Evolutionary conservation across 164 flowering plant genomes (phyloP), one percentile per base, ranked within the genome.

Genomic region (Piper longum): DNA sequence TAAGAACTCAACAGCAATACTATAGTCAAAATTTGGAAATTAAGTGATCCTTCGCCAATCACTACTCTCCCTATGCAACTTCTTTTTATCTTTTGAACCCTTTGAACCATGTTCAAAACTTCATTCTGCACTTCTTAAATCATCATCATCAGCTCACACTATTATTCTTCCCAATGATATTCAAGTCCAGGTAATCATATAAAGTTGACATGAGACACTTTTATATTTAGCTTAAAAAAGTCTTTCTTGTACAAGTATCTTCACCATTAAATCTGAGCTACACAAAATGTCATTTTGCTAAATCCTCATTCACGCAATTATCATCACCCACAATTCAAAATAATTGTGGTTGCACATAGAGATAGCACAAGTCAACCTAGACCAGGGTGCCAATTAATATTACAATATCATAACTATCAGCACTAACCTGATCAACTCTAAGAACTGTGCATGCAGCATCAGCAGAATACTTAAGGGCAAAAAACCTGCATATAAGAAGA

Each of bases 381-480:
- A 26, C 36, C 36, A 26, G 36, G 1, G 36, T 26, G 36, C 36
- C 36, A 26, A 26, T 26, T 26, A 26, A 26, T 26, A 26, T 26
- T 26, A 26, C 36, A 26, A 26, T 0, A 26, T 26, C 1, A 26
- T 26, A 26, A 0, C 36, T 26, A 26, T 48, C 9, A 48, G 52
- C 60, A 7, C 40, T 48, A 41, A 88, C 98, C 96, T 90, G 96
- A 70, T 93, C 98, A 6, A 93, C 96, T 9, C 96, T 82, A 52
- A 90, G 83, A 0, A 88, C 97, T 60, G 97, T 93, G 78, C 95
- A 86, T 45, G 83, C 96, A 76, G 96, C 98, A 80, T 90, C 98
- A 16, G 96, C 80, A 67, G 96, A 96, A 75, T 83, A 90, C 71
- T 88, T 90, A 19, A 93, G 87, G 66, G 97, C 96, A 83, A 84